These are phyloP conservation scores for Tritrichomonas musculus DNA, from an alignment of 208 protist genomes.

Conservation along the genomic window DNA sequence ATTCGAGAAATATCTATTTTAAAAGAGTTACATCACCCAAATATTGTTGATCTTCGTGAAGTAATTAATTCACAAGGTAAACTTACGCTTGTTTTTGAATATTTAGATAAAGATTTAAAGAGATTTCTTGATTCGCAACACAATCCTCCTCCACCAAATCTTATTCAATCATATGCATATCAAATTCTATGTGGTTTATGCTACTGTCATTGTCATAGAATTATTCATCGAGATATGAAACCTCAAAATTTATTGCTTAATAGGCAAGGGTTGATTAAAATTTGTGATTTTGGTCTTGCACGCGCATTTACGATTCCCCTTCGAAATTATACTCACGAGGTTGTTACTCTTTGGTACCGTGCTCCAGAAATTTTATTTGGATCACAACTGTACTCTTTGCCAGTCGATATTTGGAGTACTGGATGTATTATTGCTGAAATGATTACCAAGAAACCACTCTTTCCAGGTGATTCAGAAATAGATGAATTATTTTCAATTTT, in stretches of 20 bases:
- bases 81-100: slow-evolving; percentile 91
- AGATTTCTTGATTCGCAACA: slow-evolving; percentile 76
- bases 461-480: slow-evolving; percentile 53
- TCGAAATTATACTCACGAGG: slow-evolving; percentile 92
- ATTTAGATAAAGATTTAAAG: slow-evolving; percentile 83
- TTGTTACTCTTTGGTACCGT: slow-evolving; percentile 96
- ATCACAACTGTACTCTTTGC: slow-evolving; percentile 85
- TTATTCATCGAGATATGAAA: slow-evolving; percentile 75
- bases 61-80: slow-evolving; percentile 81
- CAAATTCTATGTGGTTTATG: slow-evolving; percentile 70
- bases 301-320: slow-evolving; percentile 89
- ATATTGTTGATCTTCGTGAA: slow-evolving; percentile 85
- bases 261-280: slow-evolving; percentile 63
- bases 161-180: slow-evolving; percentile 44
- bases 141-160: slow-evolving; percentile 46
- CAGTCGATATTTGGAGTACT: slow-evolving; percentile 97
- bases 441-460: slow-evolving; percentile 50
- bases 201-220: slow-evolving; percentile 68
- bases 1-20: slow-evolving; percentile 93
- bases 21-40: slow-evolving; percentile 87
- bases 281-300: slow-evolving; percentile 64
- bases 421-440: slow-evolving; percentile 72
- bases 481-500: slow-evolving; percentile 58
- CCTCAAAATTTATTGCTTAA: slow-evolving; percentile 75
- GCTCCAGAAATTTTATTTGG: slow-evolving; percentile 98